These are phyloP conservation scores for Clitoria ternatea DNA, from an alignment of 306 rosid species.

Conservation along the genomic window DNA sequence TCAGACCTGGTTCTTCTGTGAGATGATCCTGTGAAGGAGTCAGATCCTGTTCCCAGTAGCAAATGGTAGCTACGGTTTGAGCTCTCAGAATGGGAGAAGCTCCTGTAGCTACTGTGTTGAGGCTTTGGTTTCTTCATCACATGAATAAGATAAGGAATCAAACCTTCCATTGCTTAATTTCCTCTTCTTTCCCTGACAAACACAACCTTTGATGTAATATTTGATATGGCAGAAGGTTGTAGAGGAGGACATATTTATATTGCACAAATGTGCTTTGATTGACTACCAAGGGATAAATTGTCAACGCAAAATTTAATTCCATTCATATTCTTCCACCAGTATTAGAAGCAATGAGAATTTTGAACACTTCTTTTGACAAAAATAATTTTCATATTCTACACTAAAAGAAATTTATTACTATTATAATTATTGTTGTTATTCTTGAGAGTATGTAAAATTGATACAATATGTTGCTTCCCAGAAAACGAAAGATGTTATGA, in stretches of 20 bases:
- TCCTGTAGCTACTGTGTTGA: slow-evolving; percentile 26
- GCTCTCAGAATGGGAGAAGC: slow-evolving; percentile 48
- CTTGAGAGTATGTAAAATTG: neutral
- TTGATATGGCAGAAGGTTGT: neutral
- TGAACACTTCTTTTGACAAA: neutral
- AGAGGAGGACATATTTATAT: slow-evolving; percentile 13
- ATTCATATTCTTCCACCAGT: slow-evolving; percentile 7
- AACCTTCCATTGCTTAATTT: slow-evolving; percentile 54
- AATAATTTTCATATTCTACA: no score
- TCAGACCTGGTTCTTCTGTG: slow-evolving; percentile 72
- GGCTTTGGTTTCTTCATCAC: slow-evolving; percentile 65
- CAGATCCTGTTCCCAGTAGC: slow-evolving; percentile 34
- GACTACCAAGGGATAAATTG: neutral
- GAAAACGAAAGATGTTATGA: neutral
- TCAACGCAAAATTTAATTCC: slow-evolving; percentile 13
- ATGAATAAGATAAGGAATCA: slow-evolving; percentile 72
- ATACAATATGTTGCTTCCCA: neutral
- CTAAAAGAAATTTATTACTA: neutral
- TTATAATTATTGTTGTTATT: neutral
- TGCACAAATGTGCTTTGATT: neutral
- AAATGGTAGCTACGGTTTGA: slow-evolving; percentile 72
- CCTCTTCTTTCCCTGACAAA: neutral
- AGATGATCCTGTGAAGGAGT: slow-evolving; percentile 51
- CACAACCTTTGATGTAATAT: neutral
- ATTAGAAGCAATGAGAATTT: neutral